phyloP scores from a whole-genome alignment of 2,329 filamentous ascomycete species.

The Pseudocercospora ulei region DNA sequence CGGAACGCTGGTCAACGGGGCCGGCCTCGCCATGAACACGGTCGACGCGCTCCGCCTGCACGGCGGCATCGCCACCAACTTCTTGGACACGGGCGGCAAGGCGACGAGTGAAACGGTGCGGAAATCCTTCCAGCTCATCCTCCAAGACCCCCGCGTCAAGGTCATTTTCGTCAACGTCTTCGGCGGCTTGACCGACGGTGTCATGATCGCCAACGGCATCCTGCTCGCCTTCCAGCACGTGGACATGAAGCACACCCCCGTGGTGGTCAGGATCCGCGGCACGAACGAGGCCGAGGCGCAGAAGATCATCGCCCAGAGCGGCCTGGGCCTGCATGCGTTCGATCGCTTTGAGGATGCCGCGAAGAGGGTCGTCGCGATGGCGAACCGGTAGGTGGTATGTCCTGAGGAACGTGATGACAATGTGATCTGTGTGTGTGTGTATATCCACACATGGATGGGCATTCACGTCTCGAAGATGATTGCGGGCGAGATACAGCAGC shows the following conservation, averaged over 20 bases:
- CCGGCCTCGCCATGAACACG: constrained; percentile 84
- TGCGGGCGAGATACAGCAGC: no score
- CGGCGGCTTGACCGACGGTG: constrained; percentile 60
- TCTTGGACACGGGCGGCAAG: constrained; percentile 82
- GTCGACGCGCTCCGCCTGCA: constrained; percentile 64
- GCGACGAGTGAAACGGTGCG: constrained; percentile 74
- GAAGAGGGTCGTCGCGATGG: constrained; percentile 54
- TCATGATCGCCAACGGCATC: constrained; percentile 72
- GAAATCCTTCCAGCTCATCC: constrained; percentile 62
- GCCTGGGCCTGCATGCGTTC: constrained; percentile 58
- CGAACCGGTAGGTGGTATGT: constrained; percentile 24
- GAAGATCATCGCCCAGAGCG: constrained; percentile 58
- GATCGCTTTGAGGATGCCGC: constrained; percentile 67
- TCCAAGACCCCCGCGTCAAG: constrained; percentile 60
- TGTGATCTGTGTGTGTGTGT: background rate
- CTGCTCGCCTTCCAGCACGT: constrained; percentile 63
- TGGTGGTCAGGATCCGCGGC: constrained; percentile 67
- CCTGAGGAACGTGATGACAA: background rate
- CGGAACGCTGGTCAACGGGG: constrained; percentile 79
- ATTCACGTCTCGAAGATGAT: no score
- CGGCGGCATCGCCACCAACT: constrained; percentile 65
- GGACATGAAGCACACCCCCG: constrained; percentile 48
- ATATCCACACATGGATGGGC: no score
- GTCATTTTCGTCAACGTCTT: constrained; percentile 66
- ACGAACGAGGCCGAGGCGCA: constrained; percentile 64